Percentiles rank a stretch among this genome's conserved stretches.
phyloP scores from a whole-genome alignment of 345 rosid species.

The Aethionema arabicum region DNA sequence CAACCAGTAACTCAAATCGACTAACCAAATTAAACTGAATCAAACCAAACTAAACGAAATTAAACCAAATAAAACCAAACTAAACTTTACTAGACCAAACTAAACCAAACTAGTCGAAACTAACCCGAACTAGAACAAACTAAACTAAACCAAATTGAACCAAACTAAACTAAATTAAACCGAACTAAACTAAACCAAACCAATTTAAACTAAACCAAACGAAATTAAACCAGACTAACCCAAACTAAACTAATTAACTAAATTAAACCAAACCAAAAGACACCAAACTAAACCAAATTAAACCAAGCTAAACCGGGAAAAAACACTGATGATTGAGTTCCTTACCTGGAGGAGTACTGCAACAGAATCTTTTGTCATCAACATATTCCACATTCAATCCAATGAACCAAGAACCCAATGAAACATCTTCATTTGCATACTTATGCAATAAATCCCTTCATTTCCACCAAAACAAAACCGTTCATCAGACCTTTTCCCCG shows the following conservation, averaged over 20 bases:
- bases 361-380: conserved; percentile 62
- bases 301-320: background rate
- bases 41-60: background rate
- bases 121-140: no score
- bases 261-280: no score
- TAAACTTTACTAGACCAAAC: no score
- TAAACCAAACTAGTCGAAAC: no score
- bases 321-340: background rate
- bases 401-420: conserved; percentile 63
- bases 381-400: conserved; percentile 59
- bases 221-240: no score
- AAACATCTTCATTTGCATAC: conserved; percentile 65
- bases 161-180: no score
- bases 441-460: conserved; percentile 60
- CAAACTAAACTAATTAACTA: no score
- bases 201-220: no score
- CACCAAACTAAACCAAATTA: background rate
- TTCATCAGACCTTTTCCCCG: background rate
- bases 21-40: conserved; percentile 2
- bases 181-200: no score
- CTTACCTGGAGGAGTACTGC: conserved; percentile 79
- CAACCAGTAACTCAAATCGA: background rate
- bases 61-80: background rate
- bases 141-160: no score
- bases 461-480: background rate